Evolutionary conservation across 1,284 basidiomycete genomes (phyloP), one percentile per base, ranked within the genome.

Genomic region (Neonothopanus nambi): DNA sequence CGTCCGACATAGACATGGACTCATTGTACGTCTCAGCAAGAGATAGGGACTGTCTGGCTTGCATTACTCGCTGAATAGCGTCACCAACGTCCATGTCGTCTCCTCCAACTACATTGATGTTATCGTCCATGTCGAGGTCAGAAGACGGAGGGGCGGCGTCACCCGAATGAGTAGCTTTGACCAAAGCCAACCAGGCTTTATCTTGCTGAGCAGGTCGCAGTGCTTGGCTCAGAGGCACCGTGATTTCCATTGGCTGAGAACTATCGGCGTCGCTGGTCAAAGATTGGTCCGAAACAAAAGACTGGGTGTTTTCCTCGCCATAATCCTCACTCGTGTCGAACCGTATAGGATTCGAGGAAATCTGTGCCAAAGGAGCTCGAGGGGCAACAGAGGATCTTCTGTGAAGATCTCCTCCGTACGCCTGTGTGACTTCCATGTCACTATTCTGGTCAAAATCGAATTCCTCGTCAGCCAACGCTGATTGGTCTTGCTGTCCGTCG

Each of bases 241-340:
- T 88, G 60, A 82, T 87, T 52, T 90, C 87, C 78, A 87, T 85
- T 2, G 72, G 77, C 51, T 76, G 69, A n/a, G 73, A 72, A 20
- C 61, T 57, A 38, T 78, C 72, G 24, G 69, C 69, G 39, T 72
- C 73, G 39, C 55, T 56, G 15, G 41, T 28, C 30, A 50, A 49
- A 11, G 55, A 57, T 17, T 46, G 47, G 30, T 57, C 55, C 30
- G 55, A 53, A 15, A 63, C 56, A 30, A 72, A 74, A 12, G 74
- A 74, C 36, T 66, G 71, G 5, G 76, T 77, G 3, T 67, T 63
- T 15, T 75, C 70, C 17, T 65, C 65, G 56, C 67, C 55, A 33
- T 33, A 33, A 24, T 58, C 52, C 5, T 64, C 59, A 3, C 57
- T 55, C 21, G 61, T 59, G 13, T 33, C 30, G 30, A 33, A 33